These are phyloP conservation scores for Mimosa bimucronata DNA, from an alignment of 306 rosid species.

Conservation along the genomic window DNA sequence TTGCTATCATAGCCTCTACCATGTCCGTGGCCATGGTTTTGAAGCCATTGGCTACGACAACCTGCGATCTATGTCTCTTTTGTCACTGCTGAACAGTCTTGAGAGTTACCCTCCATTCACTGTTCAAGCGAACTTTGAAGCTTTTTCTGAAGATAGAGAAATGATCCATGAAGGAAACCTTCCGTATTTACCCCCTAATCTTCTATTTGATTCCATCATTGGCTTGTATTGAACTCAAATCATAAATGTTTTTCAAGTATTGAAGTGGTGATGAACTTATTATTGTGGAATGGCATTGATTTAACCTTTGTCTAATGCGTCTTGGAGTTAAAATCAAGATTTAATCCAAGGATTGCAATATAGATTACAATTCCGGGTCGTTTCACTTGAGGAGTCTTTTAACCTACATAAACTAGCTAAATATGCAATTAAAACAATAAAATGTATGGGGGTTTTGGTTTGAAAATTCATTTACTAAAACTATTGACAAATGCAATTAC, in stretches of 20 bases:
- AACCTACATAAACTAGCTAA: too few species aligned
- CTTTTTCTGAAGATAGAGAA: conserved; percentile 78
- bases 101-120: conserved; percentile 81
- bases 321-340: too few species aligned
- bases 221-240: conserved; percentile 28
- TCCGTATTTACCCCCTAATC: background rate
- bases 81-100: conserved; percentile 48
- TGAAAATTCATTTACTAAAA: too few species aligned
- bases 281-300: too few species aligned
- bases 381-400: too few species aligned
- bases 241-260: conserved; percentile 51
- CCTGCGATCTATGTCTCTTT: conserved; percentile 42
- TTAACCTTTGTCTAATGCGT: too few species aligned
- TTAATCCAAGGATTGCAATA: too few species aligned
- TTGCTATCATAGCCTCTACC: background rate
- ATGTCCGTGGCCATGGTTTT: background rate
- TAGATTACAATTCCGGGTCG: too few species aligned
- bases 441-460: too few species aligned
- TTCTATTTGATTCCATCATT: conserved; percentile 11
- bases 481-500: too few species aligned
- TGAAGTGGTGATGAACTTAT: conserved; percentile 76
- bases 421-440: too few species aligned
- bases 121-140: conserved; percentile 68
- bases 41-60: conserved; percentile 56
- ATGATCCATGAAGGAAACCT: conserved; percentile 13